A percentile compares a stretch with the other conserved stretches of the same genome.
Evolutionary conservation across 768 basidiomycete genomes (phyloP).

Genomic region (Phanerochaete carnosa): DNA sequence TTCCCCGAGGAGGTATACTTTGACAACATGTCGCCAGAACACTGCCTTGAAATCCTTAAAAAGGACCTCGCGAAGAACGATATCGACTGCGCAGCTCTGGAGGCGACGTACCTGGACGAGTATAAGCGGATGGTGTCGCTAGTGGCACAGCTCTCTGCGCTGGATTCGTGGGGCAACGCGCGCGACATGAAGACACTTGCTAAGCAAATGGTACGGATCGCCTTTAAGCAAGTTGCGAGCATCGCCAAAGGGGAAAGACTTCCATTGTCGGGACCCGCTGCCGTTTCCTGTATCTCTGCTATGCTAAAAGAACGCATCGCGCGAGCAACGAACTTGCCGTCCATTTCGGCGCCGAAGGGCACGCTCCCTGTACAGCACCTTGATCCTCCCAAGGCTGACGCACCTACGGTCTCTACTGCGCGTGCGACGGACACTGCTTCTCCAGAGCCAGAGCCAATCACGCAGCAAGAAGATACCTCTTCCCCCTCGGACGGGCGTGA

Average conservation of each 20-base stretch:
- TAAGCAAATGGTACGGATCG: constrained; percentile 43
- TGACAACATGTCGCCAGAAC: constrained; percentile 43
- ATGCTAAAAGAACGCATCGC: constrained; percentile 15
- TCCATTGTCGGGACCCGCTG: constrained; percentile 26
- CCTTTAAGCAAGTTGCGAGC: constrained; percentile 22
- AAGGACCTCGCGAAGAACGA: constrained; percentile 44
- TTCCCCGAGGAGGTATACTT: constrained; percentile 62
- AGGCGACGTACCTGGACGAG: constrained; percentile 24
- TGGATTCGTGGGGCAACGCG: constrained; percentile 68
- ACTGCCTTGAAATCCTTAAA: constrained; percentile 48
- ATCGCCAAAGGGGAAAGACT: not conserved
- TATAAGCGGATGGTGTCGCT: constrained; percentile 36
- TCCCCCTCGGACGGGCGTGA: constrained; percentile 31
- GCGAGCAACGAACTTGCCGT: constrained; percentile 3
- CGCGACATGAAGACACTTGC: constrained; percentile 57
- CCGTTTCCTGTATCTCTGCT: constrained; percentile 22
- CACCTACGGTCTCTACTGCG: not conserved
- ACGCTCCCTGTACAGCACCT: not conserved
- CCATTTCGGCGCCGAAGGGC: not conserved
- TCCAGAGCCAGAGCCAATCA: not conserved
- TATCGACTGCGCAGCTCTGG: constrained; percentile 36
- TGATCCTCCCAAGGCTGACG: not conserved
- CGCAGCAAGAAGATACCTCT: not conserved
- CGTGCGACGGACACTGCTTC: not conserved
- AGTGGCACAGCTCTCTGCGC: constrained; percentile 37